Percentiles rank a stretch among this genome's conserved stretches.
These are phyloP conservation scores for Yamadazyma taylorii DNA, from an alignment of 1,139 yeast genomes.

Conservation along the genomic window DNA sequence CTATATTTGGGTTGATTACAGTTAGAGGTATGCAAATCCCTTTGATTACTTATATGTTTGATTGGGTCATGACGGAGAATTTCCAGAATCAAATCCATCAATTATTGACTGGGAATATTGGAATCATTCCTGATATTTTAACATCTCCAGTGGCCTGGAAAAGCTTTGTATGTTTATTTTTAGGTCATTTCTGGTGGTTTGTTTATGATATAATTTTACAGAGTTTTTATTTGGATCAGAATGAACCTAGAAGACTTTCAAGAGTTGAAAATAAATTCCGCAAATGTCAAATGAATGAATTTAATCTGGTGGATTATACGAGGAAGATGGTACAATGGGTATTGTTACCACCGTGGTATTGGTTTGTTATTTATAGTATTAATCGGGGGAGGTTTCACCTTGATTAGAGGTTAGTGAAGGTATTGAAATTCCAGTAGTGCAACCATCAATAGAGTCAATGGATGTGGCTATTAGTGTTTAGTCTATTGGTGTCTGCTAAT, in stretches of 20 bases:
- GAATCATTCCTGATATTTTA: slow-evolving; percentile 9
- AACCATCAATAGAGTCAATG: too few relatives aligned
- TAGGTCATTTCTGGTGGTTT: slow-evolving; percentile 46
- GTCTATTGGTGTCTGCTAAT: too few relatives aligned
- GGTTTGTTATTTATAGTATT: slow-evolving; percentile 21
- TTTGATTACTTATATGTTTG: slow-evolving; percentile 21
- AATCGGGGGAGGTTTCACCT: slow-evolving; percentile 7
- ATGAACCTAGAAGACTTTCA: slow-evolving; percentile 14
- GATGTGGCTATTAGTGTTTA: too few relatives aligned
- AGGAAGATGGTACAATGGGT: slow-evolving; percentile 17
- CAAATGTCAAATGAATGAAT: slow-evolving; percentile 11
- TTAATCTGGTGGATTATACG: slow-evolving; percentile 12
- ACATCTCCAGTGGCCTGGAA: slow-evolving; percentile 18
- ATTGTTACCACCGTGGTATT: slow-evolving; percentile 45
- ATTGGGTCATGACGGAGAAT: slow-evolving; percentile 16
- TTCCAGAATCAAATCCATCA: slow-evolving; percentile 11
- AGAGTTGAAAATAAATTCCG: slow-evolving; percentile 15
- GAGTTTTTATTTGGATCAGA: slow-evolving; percentile 18
- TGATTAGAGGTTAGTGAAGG: too few relatives aligned
- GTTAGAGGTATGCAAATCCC: slow-evolving; percentile 30
- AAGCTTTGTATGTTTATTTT: slow-evolving; percentile 19
- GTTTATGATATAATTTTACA: slow-evolving; percentile 23
- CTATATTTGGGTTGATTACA: slow-evolving; percentile 26
- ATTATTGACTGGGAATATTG: slow-evolving; percentile 9
- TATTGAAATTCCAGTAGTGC: too few relatives aligned